phyloP scores from a whole-genome alignment of 1,284 basidiomycete genomes.

The Austroboletus niveus region DNA sequence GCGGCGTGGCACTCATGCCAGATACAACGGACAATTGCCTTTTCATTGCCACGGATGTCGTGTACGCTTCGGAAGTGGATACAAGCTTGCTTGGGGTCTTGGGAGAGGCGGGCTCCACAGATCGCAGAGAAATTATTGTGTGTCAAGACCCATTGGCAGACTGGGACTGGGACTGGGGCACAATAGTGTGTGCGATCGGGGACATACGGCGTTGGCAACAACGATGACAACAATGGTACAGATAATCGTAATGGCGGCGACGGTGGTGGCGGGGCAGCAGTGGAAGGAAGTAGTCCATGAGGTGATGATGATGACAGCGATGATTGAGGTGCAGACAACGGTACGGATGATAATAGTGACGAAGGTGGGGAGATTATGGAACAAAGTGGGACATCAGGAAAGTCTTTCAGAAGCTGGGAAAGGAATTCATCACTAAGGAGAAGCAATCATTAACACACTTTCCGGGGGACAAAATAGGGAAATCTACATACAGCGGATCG shows the following conservation, averaged over 20 bases:
- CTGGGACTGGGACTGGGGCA: neutral
- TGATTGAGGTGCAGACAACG: neutral
- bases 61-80: neutral
- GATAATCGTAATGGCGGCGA: too few species aligned
- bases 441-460: neutral
- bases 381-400: neutral
- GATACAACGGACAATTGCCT: neutral
- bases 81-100: neutral
- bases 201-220: too few species aligned
- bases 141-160: neutral
- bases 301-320: too few species aligned
- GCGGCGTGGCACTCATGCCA: neutral
- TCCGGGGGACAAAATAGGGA: neutral
- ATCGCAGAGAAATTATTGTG: neutral
- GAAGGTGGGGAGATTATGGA: neutral
- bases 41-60: neutral
- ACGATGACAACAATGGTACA: too few species aligned
- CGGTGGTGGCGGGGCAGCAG: too few species aligned
- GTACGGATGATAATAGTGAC: neutral
- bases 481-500: neutral
- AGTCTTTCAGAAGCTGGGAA: neutral
- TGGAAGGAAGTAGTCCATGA: neutral
- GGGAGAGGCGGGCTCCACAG: neutral
- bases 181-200: too few species aligned
- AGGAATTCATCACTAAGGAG: neutral